Conservation (phyloP, 2,329 filamentous ascomycete species). For the Trichoderma breve region DNA sequence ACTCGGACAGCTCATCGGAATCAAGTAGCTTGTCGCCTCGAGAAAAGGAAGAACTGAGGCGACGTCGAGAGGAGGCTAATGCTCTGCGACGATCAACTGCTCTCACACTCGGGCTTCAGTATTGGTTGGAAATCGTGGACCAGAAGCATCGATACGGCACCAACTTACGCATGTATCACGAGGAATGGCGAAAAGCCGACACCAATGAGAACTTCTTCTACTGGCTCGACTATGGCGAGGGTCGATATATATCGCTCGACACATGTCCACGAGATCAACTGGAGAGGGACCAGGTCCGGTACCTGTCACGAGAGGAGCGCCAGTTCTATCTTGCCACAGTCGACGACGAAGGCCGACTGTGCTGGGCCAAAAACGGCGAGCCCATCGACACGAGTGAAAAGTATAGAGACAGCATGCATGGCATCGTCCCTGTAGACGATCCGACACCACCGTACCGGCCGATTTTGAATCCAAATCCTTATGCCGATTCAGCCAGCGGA, state of each 20-base stretch:
- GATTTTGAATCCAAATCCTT: background rate
- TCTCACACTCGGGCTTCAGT: conserved; percentile 80
- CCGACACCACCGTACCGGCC: conserved; percentile 45
- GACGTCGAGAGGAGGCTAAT: conserved; percentile 49
- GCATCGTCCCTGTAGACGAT: conserved; percentile 63
- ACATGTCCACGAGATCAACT: conserved; percentile 71
- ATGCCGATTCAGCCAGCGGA: background rate
- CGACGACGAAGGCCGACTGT: conserved; percentile 70
- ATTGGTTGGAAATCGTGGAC: conserved; percentile 84
- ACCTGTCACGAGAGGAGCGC: conserved; percentile 78
- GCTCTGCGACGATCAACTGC: conserved; percentile 62
- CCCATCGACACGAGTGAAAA: conserved; percentile 72
- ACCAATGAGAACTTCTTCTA: conserved; percentile 91
- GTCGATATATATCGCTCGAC: conserved; percentile 65
- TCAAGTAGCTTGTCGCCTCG: conserved; percentile 33
- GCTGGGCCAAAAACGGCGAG: conserved; percentile 80
- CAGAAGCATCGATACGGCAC: conserved; percentile 83
- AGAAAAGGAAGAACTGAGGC: conserved; percentile 43
- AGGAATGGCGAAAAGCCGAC: conserved; percentile 73
- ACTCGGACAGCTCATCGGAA: conserved; percentile 30
- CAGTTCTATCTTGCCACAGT: conserved; percentile 77
- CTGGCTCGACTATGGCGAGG: conserved; percentile 84
- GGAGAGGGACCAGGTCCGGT: conserved; percentile 77
- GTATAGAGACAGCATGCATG: conserved; percentile 77
- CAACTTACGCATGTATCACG: conserved; percentile 78